These are phyloP conservation scores for Candida koratica DNA, from an alignment of 805 yeast species.

Conservation along the genomic window DNA sequence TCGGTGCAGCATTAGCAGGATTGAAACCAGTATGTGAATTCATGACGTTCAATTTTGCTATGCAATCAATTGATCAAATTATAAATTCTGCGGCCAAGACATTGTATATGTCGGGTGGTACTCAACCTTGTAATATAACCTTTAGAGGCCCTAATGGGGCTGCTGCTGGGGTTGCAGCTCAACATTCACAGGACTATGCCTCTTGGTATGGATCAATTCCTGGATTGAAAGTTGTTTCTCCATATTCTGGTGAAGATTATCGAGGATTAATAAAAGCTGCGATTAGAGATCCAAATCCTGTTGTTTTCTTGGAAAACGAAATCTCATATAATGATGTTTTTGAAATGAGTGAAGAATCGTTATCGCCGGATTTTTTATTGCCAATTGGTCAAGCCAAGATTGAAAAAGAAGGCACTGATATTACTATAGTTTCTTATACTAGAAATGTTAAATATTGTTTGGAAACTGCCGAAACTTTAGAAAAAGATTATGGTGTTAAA, in stretches of 20 bases:
- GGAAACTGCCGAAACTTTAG: conserved; percentile 84
- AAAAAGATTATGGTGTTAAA: conserved; percentile 78
- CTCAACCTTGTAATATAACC: conserved; percentile 92
- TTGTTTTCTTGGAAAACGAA: conserved; percentile 93
- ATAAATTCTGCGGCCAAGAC: conserved; percentile 99
- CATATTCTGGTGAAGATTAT: conserved; percentile 93
- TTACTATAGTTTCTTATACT: conserved; percentile 85
- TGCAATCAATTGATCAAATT: conserved; percentile 99
- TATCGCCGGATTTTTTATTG: conserved; percentile 81
- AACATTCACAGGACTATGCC: conserved; percentile 96
- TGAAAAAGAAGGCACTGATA: conserved; percentile 89
- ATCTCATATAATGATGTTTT: conserved; percentile 88
- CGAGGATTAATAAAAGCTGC: conserved; percentile 96
- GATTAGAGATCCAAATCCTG: conserved; percentile 98
- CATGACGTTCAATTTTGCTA: conserved; percentile 99
- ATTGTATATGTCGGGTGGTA: conserved; percentile 99
- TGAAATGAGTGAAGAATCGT: conserved; percentile 84
- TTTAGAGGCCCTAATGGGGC: conserved; percentile 99
- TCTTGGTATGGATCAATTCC: conserved; percentile 99
- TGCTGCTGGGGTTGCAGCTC: conserved; percentile 99
- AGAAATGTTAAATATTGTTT: conserved; percentile 84
- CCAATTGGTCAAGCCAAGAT: conserved; percentile 96
- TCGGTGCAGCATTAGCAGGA: conserved; percentile 95
- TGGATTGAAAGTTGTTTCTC: conserved; percentile 94
- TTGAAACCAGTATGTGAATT: conserved; percentile 96